Conservation (phyloP, 148 eudicot species). For the Tetragonia tetragonoides region DNA sequence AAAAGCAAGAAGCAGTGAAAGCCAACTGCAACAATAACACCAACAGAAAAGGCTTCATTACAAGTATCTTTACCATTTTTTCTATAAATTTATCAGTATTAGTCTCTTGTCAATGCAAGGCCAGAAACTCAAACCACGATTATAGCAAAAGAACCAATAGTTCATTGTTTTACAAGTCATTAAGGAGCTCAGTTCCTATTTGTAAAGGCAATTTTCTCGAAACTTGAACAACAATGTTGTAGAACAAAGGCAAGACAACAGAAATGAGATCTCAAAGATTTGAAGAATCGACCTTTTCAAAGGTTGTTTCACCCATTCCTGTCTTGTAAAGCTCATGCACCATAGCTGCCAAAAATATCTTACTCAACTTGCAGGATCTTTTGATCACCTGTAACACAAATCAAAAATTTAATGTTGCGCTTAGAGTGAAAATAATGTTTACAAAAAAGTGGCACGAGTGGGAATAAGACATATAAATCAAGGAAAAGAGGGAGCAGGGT, state of each 20-base stretch:
- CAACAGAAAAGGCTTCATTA: not conserved
- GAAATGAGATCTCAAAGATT: not conserved
- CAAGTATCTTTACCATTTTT: not conserved
- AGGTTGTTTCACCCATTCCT: conserved; percentile 93
- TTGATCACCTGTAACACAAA: conserved; percentile 61
- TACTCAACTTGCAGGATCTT: conserved; percentile 63
- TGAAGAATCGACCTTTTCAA: conserved; percentile 68
- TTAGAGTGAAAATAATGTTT: not conserved
- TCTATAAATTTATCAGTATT: not conserved
- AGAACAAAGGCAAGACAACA: not conserved
- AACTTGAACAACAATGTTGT: too few relatives aligned
- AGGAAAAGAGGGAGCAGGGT: not conserved
- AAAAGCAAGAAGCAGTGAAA: conserved; percentile 61
- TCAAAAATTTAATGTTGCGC: not conserved
- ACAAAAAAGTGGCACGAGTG: not conserved
- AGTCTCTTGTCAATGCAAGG: not conserved
- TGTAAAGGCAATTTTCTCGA: too few relatives aligned
- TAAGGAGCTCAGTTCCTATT: not conserved
- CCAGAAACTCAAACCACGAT: not conserved
- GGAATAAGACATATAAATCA: not conserved
- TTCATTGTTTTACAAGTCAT: not conserved
- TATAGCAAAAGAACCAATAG: not conserved
- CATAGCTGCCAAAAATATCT: conserved; percentile 95
- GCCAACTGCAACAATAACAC: conserved; percentile 64
- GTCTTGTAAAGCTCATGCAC: conserved; percentile 94